Evolutionary conservation across 2,329 filamentous ascomycete species (phyloP).

Genomic region (Dothistroma septosporum): DNA sequence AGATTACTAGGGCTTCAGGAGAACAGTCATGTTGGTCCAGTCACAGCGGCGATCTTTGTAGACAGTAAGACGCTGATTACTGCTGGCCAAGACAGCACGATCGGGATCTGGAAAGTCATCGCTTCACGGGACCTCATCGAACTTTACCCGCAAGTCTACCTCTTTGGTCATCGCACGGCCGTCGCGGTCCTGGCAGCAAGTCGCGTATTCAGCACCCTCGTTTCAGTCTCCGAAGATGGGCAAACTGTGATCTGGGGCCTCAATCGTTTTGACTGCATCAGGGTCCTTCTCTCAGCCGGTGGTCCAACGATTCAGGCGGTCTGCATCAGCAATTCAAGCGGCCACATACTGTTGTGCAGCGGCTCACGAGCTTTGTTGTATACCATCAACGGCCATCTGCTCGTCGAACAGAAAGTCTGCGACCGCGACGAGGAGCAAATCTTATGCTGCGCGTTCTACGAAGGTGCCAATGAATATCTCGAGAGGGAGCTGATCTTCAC

Average conservation of each 20-base stretch:
- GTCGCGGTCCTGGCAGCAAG: slow-evolving; percentile 80
- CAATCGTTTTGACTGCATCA: slow-evolving; percentile 79
- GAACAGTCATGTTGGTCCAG: slow-evolving; percentile 85
- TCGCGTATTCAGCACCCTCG: slow-evolving; percentile 79
- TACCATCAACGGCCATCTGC: slow-evolving; percentile 78
- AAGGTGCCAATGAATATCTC: slow-evolving; percentile 88
- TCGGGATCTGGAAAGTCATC: slow-evolving; percentile 76
- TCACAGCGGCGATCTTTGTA: slow-evolving; percentile 77
- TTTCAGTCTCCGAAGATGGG: slow-evolving; percentile 78
- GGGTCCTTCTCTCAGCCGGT: slow-evolving; percentile 49
- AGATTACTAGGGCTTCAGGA: slow-evolving; percentile 86
- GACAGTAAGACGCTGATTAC: slow-evolving; percentile 90
- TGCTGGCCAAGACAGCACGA: slow-evolving; percentile 84
- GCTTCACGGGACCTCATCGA: slow-evolving; percentile 63
- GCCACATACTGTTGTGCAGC: slow-evolving; percentile 81
- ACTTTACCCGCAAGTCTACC: slow-evolving; percentile 68
- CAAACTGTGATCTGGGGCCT: slow-evolving; percentile 90
- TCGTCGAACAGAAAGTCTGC: slow-evolving; percentile 80
- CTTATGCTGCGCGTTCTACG: slow-evolving; percentile 83
- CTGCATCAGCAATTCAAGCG: slow-evolving; percentile 82
- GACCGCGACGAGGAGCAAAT: slow-evolving; percentile 63
- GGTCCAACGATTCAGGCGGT: slow-evolving; percentile 63
- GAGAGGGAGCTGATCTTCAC: slow-evolving; percentile 84
- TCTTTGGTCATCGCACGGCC: slow-evolving; percentile 86
- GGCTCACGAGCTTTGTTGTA: slow-evolving; percentile 72